phyloP scores from a whole-genome alignment of 106 monocot species.

The Triglochin maritima region DNA sequence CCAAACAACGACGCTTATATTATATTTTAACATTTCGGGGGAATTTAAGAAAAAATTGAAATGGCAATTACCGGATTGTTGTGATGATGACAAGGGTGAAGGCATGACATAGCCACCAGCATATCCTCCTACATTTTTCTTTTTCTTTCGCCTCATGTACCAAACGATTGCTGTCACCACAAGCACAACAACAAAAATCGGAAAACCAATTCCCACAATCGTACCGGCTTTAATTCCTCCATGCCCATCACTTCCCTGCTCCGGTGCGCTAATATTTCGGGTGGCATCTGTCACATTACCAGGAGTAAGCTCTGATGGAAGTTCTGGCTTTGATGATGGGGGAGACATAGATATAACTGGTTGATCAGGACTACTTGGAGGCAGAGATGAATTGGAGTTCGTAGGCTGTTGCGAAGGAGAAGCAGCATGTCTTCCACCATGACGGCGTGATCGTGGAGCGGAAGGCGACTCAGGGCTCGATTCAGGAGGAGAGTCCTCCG shows the following conservation, averaged over 20 bases:
- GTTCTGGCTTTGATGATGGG: neutral
- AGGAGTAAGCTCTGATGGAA: neutral
- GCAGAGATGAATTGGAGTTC: neutral
- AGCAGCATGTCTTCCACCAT: too few relatives aligned
- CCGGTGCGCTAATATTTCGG: too few relatives aligned
- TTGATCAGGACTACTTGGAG: neutral
- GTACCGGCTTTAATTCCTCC: slow-evolving; percentile 21
- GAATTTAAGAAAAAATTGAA: too few relatives aligned
- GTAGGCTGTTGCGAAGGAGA: too few relatives aligned
- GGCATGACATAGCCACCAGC: slow-evolving; percentile 23
- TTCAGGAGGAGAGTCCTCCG: too few relatives aligned
- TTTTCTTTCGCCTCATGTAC: slow-evolving; percentile 27
- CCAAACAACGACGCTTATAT: neutral
- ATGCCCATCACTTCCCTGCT: neutral
- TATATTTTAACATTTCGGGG: neutral
- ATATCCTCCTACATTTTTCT: slow-evolving; percentile 13
- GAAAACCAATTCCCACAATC: slow-evolving; percentile 29
- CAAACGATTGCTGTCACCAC: slow-evolving; percentile 27
- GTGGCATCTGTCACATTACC: neutral
- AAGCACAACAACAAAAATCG: slow-evolving; percentile 20
- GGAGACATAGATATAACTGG: neutral
- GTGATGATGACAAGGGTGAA: slow-evolving; percentile 7
- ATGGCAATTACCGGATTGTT: too few relatives aligned
- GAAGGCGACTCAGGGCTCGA: too few relatives aligned
- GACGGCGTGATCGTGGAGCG: too few relatives aligned